Base-by-base conservation (phyloP, 768 basidiomycete genomes). In the Phaffia tasmanica region DNA sequence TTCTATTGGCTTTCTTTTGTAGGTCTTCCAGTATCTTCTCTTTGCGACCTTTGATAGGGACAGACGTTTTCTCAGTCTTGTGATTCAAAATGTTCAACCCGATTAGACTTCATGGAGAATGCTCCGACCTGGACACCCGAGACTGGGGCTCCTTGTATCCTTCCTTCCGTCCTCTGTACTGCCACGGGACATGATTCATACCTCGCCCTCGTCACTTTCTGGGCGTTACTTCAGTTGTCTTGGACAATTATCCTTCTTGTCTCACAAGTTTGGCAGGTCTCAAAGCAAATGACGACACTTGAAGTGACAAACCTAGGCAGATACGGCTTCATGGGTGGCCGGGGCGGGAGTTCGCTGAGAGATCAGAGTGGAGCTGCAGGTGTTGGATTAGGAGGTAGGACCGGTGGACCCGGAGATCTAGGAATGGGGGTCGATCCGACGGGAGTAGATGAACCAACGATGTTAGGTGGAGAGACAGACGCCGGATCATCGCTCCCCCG, bases 281-380 rank as follows among this genome's bases (percentile, higher is more conserved):
- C 86, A 1, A 83, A 86, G 29, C 93, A 98, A 73, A 89, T 98
- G 83, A 99, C 94, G 1, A 97, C 94, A 0, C 81, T 93, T 63
- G 94, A 99, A 74, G 89, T 98, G 3, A 86, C 86, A 67, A 99
- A 99, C 73, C 84, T 98, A 2, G 91, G 94, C 3, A 83, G 94
- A 56, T 97, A 86, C 73, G 94, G 95, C 16, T 97, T 86, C 79
- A 94, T 99, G 90, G 94, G 95, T 48, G 93, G 93, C 0, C 84
- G 89, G 50, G 78, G 78, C 14, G 77, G 77, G 18, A 69, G 70
- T 14, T 72, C 70, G 21, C 57, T 78, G 53, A 56, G 74, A 7
- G 76, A 76, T 49, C 77, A 77, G 65, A 69, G 71, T 42, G 77
- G 77, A 15, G 77, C 77, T 2, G 69, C 76, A 70, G 68, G 35